Conservation (phyloP, 305 asterid genomes). For the Fraxinus ornus region DNA sequence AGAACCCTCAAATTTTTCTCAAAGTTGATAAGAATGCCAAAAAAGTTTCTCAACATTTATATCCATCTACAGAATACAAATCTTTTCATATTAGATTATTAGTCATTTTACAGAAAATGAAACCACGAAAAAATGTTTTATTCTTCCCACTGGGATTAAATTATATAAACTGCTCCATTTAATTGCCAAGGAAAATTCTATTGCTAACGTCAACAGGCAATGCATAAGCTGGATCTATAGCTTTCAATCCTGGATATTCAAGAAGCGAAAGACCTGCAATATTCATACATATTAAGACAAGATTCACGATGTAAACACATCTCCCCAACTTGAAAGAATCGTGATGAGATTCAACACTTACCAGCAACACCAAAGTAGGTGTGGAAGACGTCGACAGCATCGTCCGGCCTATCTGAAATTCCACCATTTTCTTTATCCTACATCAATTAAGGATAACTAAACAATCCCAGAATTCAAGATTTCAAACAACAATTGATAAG, state of each 20-base stretch:
- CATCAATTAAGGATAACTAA: constrained; percentile 14
- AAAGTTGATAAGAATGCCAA: not conserved
- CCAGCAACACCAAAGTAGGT: constrained; percentile 93
- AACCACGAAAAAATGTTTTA: not conserved
- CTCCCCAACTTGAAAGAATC: not conserved
- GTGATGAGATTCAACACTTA: constrained; percentile 27
- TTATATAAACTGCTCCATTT: constrained; percentile 20
- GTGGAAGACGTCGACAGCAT: constrained; percentile 90
- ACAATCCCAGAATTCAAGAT: not conserved
- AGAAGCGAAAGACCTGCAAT: constrained; percentile 85
- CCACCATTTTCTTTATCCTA: constrained; percentile 95
- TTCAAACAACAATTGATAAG: constrained; percentile 6
- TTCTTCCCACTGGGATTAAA: not conserved
- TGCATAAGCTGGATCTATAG: constrained; percentile 95
- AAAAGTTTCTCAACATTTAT: not conserved
- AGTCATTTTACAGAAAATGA: not conserved
- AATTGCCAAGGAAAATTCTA: constrained; percentile 52
- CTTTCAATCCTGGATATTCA: constrained; percentile 77
- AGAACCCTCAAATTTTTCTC: not conserved
- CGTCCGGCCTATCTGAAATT: constrained; percentile 92
- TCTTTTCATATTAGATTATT: not conserved
- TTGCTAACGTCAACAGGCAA: constrained; percentile 79
- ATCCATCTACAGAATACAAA: not conserved
- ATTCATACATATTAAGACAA: not conserved
- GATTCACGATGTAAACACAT: not conserved